Percentiles rank a stretch among this genome's conserved stretches.
Evolutionary conservation across 2,329 filamentous ascomycete species (phyloP).

Genomic region (Pestalotiopsis sp.): DNA sequence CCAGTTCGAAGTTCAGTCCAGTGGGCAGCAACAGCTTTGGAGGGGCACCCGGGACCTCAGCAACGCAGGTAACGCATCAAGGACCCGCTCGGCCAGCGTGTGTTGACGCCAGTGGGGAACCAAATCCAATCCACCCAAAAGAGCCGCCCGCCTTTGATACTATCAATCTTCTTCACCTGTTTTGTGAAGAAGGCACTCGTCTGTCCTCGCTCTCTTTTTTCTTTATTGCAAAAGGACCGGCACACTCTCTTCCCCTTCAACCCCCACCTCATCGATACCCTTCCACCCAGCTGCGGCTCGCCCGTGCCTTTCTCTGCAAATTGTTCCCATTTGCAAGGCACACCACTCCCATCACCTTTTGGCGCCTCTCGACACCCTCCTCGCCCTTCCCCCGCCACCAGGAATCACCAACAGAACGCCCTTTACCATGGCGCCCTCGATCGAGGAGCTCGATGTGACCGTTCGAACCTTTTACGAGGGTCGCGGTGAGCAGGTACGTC

Average conservation of each 20-base stretch:
- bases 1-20: no score
- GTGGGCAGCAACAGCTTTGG: not conserved
- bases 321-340: not conserved
- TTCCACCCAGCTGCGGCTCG: not conserved
- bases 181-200: slow-evolving; percentile 7
- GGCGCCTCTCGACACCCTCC: slow-evolving; percentile 17
- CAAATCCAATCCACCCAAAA: not conserved
- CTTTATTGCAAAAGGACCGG: not conserved
- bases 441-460: slow-evolving; percentile 94
- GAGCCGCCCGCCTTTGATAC: slow-evolving; percentile 12
- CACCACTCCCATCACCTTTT: slow-evolving; percentile 22
- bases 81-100: not conserved
- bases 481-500: slow-evolving; percentile 83
- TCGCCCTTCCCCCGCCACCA: slow-evolving; percentile 16
- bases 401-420: slow-evolving; percentile 15
- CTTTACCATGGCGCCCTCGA: slow-evolving; percentile 66
- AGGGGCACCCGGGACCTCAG: not conserved
- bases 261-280: not conserved
- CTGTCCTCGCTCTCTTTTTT: slow-evolving; percentile 1
- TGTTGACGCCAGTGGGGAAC: slow-evolving; percentile 5
- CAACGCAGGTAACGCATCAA: not conserved
- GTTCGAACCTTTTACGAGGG: slow-evolving; percentile 98
- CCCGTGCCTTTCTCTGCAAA: not conserved
- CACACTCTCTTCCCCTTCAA: not conserved
- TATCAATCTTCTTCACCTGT: slow-evolving; percentile 5